These are phyloP conservation scores for Cercospora beticola DNA, from an alignment of 2,329 filamentous ascomycete species.

Conservation along the genomic window DNA sequence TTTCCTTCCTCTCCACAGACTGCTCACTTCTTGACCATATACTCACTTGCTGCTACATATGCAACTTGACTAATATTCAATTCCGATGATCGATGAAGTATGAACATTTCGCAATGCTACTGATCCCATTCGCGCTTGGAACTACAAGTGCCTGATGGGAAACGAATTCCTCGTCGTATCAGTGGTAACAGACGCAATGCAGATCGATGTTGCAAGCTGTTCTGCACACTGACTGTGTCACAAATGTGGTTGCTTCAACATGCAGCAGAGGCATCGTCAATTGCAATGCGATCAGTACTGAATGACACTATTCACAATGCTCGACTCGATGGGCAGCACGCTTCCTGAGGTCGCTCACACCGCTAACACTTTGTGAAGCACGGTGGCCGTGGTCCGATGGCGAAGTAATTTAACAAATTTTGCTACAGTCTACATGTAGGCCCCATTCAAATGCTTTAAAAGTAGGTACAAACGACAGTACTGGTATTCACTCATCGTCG, in stretches of 20 bases:
- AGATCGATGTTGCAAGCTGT: neutral
- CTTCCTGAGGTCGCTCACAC: neutral
- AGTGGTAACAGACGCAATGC: neutral
- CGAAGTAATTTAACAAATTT: neutral
- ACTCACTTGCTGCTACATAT: neutral
- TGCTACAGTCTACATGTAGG: neutral
- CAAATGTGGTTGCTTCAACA: neutral
- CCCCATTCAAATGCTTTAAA: neutral
- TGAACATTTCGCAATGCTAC: neutral
- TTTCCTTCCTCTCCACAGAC: neutral
- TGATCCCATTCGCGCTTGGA: neutral
- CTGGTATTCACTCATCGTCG: neutral
- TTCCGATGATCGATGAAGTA: neutral
- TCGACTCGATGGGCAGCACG: neutral
- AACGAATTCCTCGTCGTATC: neutral
- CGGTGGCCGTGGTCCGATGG: neutral
- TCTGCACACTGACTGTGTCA: neutral
- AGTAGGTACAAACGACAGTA: neutral
- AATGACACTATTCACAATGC: neutral
- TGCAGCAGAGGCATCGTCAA: neutral
- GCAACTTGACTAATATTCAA: neutral
- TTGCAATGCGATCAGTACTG: neutral
- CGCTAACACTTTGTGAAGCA: neutral
- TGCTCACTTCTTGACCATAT: neutral
- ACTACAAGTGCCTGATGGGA: neutral